Evolutionary conservation across 495 filamentous ascomycete genomes (phyloP), one percentile per base, ranked within the genome.

Genomic region (Aspergillus biplanus): DNA sequence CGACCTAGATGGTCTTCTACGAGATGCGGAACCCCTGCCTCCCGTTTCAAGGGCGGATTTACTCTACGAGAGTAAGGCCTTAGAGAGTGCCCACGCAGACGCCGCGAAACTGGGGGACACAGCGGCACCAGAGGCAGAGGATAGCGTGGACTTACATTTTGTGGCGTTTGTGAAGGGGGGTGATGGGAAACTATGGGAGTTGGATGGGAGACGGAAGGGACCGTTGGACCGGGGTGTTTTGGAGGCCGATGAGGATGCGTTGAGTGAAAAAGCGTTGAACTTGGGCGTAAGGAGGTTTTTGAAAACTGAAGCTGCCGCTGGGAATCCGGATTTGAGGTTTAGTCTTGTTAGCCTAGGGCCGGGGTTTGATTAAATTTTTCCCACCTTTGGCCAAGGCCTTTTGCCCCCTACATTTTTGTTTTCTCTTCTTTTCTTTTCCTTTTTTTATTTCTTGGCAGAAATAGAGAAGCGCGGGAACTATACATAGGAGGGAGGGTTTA

Each of bases 141-240:
- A 87, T 70, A 81, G 86, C 71, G 83, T 92, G 31, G 89, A 92
- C 69, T 73, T 90, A 70, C 92, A 96, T 73, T 96, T 92, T 78
- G 90, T 96, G 63, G 88, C 86, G 62, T 96, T 96, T 79, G 91
- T 94, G 6, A 92, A 89, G 78, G 85, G 84, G 1, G 75, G 70
- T n/a, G 84, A 88, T 70, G 87, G 87, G 49, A 81, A 82, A 63
- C 71, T 96, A 64, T 96, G 93, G 87, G 93, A 96, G 82, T 76
- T 97, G 63, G 92, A 96, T 79, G 92, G 93, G 8, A 69, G 87
- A 39, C 75, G 90, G 71, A 92, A 89, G 78, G 87, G 90, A 12
- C 87, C 89, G 50, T 71, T 91, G 64, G 77, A 83, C 63, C 78
- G 89, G 56, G 89, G 88, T 0, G 32, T 59, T 31, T 62, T 92